Evolutionary conservation across 2,329 filamentous ascomycete species (phyloP).

Genomic region (Lecanicillium sp.): DNA sequence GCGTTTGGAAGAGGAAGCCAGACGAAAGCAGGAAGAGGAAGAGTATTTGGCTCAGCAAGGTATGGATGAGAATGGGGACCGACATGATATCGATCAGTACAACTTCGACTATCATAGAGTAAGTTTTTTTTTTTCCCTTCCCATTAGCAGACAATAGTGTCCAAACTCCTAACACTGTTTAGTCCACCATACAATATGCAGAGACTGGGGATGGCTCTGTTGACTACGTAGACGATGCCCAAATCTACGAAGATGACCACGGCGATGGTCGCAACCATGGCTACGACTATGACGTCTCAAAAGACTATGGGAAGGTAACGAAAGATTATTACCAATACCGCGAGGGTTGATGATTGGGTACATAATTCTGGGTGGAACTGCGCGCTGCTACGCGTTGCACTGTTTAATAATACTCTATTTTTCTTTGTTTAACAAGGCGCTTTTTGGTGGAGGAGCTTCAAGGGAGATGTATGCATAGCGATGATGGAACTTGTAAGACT

Average conservation of each 20-base stretch:
- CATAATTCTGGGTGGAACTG: constrained; percentile 12
- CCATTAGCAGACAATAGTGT: no score
- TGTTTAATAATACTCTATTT: constrained; percentile 12
- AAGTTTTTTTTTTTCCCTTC: constrained; percentile 18
- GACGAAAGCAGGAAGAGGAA: constrained; percentile 40
- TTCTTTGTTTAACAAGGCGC: no score
- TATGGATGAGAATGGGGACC: constrained; percentile 35
- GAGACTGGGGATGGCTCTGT: constrained; percentile 35
- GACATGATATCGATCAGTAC: constrained; percentile 41
- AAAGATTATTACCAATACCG: constrained; percentile 35
- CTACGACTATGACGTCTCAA: constrained; percentile 29
- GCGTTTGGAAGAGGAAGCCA: constrained; percentile 46
- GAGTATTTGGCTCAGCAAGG: constrained; percentile 39
- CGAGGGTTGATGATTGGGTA: constrained; percentile 3
- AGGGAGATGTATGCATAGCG: constrained; percentile 3
- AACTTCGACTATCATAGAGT: constrained; percentile 47
- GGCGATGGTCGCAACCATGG: constrained; percentile 27
- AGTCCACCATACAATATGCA: constrained; percentile 39
- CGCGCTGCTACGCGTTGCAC: constrained; percentile 13
- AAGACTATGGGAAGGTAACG: constrained; percentile 27
- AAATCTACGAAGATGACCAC: constrained; percentile 45
- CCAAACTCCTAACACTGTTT: constrained; percentile 4
- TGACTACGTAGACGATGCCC: constrained; percentile 43
- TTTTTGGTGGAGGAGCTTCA: neutral
- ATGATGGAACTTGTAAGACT: constrained; percentile 1